These are phyloP conservation scores for Candida pseudocylindracea DNA, from an alignment of 1,139 yeast genomes.

Conservation along the genomic window DNA sequence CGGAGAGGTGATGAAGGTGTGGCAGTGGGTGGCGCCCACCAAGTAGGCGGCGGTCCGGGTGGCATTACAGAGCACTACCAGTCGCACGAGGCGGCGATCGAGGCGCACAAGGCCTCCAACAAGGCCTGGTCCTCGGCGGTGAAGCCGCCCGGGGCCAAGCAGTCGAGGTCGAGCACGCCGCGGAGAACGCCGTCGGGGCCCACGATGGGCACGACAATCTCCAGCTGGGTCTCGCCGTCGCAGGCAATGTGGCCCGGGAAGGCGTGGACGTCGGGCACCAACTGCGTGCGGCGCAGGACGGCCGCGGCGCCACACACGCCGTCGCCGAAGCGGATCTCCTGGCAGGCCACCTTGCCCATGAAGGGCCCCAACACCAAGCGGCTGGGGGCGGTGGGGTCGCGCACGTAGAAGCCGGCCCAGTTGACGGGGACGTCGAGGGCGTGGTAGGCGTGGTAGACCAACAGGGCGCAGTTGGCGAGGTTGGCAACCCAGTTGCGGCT, in stretches of 20 bases:
- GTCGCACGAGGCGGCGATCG: conserved; percentile 26
- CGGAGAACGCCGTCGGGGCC: conserved; percentile 4
- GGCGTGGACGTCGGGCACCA: conserved; percentile 53
- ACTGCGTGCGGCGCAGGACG: conserved; percentile 26
- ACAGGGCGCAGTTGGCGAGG: conserved; percentile 63
- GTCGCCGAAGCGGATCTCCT: conserved; percentile 45
- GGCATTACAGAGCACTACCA: conserved; percentile 6
- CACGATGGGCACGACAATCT: conserved; percentile 71
- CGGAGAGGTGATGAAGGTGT: conserved; percentile 74
- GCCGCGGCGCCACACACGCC: conserved; percentile 95
- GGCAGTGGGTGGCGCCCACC: conserved; percentile 56
- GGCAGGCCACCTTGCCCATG: conserved; percentile 95
- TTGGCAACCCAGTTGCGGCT: conserved; percentile 78
- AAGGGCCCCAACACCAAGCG: conserved; percentile 73
- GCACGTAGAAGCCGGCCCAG: conserved; percentile 85
- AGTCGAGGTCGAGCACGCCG: conserved; percentile 71
- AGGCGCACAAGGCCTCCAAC: conserved; percentile 34
- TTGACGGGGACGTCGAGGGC: conserved; percentile 37
- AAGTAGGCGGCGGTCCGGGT: neutral
- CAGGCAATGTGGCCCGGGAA: conserved; percentile 95
- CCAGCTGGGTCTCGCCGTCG: conserved; percentile 86
- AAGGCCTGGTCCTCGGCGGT: conserved; percentile 32
- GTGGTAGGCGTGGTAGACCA: conserved; percentile 74
- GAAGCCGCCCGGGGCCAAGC: conserved; percentile 42
- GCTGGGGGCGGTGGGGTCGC: conserved; percentile 9